Evolutionary conservation across 768 basidiomycete genomes (phyloP).

Genomic region (Cystobasidium ongulense): DNA sequence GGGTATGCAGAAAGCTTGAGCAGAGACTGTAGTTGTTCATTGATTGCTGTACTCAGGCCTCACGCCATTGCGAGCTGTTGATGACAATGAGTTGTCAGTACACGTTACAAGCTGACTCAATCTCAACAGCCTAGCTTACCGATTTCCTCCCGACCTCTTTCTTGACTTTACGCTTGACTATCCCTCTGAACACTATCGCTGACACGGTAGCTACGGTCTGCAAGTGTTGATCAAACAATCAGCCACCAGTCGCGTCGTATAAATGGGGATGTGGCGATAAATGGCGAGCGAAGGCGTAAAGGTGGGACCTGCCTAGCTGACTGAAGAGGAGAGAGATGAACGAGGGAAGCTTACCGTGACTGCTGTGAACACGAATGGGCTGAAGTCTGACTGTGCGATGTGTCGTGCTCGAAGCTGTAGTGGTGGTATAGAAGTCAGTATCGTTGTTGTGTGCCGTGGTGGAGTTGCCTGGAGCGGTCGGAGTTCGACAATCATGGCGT

Average conservation of each 20-base stretch:
- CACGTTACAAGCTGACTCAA: neutral
- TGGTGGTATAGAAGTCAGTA: neutral
- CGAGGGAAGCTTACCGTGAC: neutral
- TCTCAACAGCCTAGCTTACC: neutral
- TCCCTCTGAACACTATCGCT: neutral
- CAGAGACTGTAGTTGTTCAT: too few relatives aligned
- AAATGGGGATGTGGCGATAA: neutral
- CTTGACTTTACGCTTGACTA: neutral
- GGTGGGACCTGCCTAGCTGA: neutral
- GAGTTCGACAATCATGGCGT: neutral
- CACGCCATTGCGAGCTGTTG: neutral
- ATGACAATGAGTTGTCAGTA: neutral
- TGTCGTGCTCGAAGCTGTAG: constrained; percentile 4
- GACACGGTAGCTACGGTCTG: constrained; percentile 13
- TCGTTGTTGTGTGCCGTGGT: neutral
- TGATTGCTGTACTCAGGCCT: too few relatives aligned
- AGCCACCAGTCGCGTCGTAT: neutral
- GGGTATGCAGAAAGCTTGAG: too few relatives aligned
- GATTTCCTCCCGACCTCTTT: neutral
- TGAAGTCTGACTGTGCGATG: constrained; percentile 14
- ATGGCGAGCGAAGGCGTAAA: constrained; percentile 13
- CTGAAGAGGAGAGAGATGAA: neutral
- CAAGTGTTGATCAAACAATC: neutral
- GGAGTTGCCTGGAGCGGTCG: neutral
- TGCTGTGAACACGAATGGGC: constrained; percentile 18